Evolutionary conservation across 495 filamentous ascomycete genomes (phyloP).

Genomic region (Penicillium tannophilum): DNA sequence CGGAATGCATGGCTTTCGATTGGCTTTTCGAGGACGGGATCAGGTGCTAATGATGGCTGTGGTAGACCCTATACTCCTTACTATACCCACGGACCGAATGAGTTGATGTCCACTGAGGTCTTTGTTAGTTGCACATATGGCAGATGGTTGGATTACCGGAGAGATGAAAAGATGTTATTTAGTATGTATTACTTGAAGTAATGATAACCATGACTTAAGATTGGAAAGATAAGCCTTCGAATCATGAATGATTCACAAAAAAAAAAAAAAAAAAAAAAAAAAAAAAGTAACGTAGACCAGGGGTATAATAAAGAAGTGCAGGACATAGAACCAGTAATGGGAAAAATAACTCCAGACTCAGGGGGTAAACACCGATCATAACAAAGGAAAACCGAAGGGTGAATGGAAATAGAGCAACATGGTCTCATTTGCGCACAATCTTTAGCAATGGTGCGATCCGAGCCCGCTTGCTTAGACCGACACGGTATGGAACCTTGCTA

Average conservation of each 20-base stretch:
- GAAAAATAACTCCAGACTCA: neutral
- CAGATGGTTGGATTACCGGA: neutral
- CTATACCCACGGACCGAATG: neutral
- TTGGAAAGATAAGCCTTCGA: neutral
- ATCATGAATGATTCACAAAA: neutral
- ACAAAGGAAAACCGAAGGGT: neutral
- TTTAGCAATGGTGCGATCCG: slow-evolving; percentile 68
- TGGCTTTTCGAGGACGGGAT: no score
- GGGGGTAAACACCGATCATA: neutral
- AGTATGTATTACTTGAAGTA: neutral
- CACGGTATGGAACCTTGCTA: slow-evolving; percentile 60
- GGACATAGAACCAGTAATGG: neutral
- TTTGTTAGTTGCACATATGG: neutral
- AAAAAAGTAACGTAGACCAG: slow-evolving; percentile 3
- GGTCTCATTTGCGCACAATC: slow-evolving; percentile 57
- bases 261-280: no score
- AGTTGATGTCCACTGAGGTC: neutral
- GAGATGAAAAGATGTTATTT: neutral
- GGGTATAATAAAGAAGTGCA: slow-evolving; percentile 28
- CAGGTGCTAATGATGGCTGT: neutral
- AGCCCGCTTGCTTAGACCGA: slow-evolving; percentile 67
- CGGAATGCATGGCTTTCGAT: no score
- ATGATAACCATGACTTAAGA: neutral
- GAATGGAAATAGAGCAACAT: neutral
- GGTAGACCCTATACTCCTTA: neutral